Evolutionary conservation across 1,139 yeast genomes (phyloP).

Genomic region (Geotrichum cucujoidarum): DNA sequence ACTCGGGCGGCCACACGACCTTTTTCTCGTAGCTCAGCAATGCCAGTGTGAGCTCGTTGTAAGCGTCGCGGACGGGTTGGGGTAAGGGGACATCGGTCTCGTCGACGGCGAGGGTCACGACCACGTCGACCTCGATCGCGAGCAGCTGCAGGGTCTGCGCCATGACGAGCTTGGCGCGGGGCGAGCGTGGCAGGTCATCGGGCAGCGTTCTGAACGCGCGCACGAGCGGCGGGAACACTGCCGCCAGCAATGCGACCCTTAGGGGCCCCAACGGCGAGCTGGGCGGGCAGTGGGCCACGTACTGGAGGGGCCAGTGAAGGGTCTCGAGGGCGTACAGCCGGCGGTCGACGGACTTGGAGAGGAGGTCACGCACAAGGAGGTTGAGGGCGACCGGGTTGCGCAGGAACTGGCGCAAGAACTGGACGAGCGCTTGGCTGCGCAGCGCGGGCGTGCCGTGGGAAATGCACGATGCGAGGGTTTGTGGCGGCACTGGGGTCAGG

Average conservation of each 20-base stretch:
- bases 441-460: conserved; percentile 1
- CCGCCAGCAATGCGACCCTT: too few relatives aligned
- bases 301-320: neutral
- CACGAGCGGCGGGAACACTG: too few relatives aligned
- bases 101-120: too few relatives aligned
- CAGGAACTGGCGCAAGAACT: neutral
- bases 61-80: too few relatives aligned
- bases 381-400: neutral
- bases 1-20: neutral
- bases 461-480: conserved; percentile 1
- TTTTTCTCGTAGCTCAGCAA: neutral
- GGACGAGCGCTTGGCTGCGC: neutral
- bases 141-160: too few relatives aligned
- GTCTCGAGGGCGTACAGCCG: conserved; percentile 1
- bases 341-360: neutral
- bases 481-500: neutral
- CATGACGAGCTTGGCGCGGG: too few relatives aligned
- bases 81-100: too few relatives aligned
- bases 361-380: conserved; percentile 2
- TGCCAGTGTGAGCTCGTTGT: neutral
- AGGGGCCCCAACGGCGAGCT: too few relatives aligned
- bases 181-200: too few relatives aligned
- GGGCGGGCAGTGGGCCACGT: too few relatives aligned
- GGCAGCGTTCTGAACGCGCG: too few relatives aligned
- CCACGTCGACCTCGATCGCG: too few relatives aligned